Percentiles rank a stretch among this genome's conserved stretches.
These are phyloP conservation scores for Mercurialis annua DNA, from an alignment of 345 rosid genomes.

Conservation along the genomic window DNA sequence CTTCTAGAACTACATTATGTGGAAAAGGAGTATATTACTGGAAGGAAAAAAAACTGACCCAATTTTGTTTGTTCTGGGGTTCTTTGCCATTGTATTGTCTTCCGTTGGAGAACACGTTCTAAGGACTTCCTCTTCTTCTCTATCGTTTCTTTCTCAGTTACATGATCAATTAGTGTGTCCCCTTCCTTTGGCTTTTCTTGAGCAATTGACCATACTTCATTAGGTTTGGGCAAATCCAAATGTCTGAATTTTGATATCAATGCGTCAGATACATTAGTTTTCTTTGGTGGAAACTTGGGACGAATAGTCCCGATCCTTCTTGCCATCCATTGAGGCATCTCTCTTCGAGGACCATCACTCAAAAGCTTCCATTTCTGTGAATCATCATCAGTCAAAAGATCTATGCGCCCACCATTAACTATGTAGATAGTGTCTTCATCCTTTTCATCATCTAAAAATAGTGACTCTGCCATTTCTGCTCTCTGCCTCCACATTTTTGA, in stretches of 20 bases:
- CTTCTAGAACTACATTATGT: not conserved
- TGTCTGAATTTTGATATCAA: constrained; percentile 22
- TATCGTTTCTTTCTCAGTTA: constrained; percentile 42
- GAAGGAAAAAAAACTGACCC: constrained; percentile 24
- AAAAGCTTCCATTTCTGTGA: constrained; percentile 46
- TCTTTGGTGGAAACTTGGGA: constrained; percentile 48
- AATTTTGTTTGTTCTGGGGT: constrained; percentile 32
- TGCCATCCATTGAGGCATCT: constrained; percentile 49
- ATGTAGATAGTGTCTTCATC: constrained; percentile 30
- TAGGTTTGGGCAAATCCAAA: constrained; percentile 35
- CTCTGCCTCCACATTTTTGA: constrained; percentile 39
- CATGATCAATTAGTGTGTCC: constrained; percentile 40
- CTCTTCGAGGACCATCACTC: constrained; percentile 47
- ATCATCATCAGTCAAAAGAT: constrained; percentile 43
- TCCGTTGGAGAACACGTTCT: constrained; percentile 34
- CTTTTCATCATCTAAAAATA: constrained; percentile 28
- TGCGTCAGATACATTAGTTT: constrained; percentile 29
- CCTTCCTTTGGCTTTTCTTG: constrained; percentile 42
- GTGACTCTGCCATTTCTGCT: constrained; percentile 39
- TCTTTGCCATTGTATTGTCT: constrained; percentile 33
- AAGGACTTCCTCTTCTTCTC: constrained; percentile 42
- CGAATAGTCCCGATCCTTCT: constrained; percentile 35
- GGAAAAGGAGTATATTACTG: not conserved
- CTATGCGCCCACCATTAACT: constrained; percentile 47
- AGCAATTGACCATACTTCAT: constrained; percentile 50